Base-by-base conservation (phyloP, 1,284 basidiomycete species). In the Chalciporus sp. region DNA sequence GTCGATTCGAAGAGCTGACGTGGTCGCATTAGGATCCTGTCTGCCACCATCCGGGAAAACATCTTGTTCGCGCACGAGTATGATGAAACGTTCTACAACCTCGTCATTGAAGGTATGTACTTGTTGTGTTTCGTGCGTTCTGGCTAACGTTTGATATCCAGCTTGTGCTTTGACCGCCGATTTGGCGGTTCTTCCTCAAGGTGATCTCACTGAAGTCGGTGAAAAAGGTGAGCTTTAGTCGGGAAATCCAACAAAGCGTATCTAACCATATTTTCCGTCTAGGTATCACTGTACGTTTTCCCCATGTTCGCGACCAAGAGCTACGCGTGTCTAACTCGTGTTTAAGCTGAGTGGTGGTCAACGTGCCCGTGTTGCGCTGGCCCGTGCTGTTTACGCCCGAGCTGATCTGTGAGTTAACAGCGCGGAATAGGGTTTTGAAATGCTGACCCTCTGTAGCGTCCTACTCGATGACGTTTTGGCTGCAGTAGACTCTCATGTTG, bases 31-130 rank as follows among this genome's bases (percentile, higher is more conserved):
- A 88, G 89, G 91, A 84, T 95, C 48, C 80, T 94, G 68, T 92
- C 89, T 2, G 84, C 90, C 0, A 87, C 90, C 0, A 83, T 96
- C 51, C 83, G 87, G 49, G 91, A 94, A 49, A 97, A 96, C 64
- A 96, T 97, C 56, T 67, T 93, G 33, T 98, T 98, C 73, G 94
- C 89, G 8, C 90, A 95, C 68, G 82, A 86, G 57, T 97, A 90
- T 58, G 92, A 97, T 53, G 86, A 90, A 58, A 77, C 73, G 0
- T 92, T 89, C 60, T 92, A 91, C 61, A 79, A 88, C 51, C 61
- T 85, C 16, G 88, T 90, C n/a, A 67, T 91, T 4, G 86, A 92
- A 74, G 88, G 88, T 86, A 43, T n/a, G 55, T 58, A 16, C 17
- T 3, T 42, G 35, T 16, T 39, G 31, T n/a, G 28, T 23, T 27